Evolutionary conservation across 768 basidiomycete genomes (phyloP).

Genomic region (Hericium coralloides): DNA sequence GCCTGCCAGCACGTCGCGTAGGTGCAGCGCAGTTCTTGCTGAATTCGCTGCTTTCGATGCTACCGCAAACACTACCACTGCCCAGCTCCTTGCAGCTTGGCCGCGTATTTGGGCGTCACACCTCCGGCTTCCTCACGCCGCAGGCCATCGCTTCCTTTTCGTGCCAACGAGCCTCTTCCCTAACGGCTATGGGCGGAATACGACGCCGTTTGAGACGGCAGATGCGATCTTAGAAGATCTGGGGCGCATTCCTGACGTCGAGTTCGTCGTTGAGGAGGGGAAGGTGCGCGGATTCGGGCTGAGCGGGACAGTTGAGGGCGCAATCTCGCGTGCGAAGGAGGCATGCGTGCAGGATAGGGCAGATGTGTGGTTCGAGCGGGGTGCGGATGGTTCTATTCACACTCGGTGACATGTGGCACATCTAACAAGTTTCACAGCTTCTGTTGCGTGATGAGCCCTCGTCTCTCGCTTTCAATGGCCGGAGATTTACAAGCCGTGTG

Average conservation of each 20-base stretch:
- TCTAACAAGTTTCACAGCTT: too few relatives aligned
- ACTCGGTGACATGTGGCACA: too few relatives aligned
- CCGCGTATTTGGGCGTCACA: background rate
- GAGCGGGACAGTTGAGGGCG: background rate
- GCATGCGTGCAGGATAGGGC: background rate
- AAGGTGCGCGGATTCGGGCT: background rate
- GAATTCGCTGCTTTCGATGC: background rate
- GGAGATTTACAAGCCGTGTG: too few relatives aligned
- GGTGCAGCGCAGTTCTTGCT: background rate
- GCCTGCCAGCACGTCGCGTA: background rate
- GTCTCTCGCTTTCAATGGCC: too few relatives aligned
- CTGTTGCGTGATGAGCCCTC: too few relatives aligned
- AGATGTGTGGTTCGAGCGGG: background rate
- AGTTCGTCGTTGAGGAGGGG: background rate
- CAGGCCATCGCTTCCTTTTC: background rate
- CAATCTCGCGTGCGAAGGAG: background rate
- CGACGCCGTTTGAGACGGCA: background rate
- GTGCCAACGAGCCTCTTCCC: background rate
- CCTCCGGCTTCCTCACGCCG: background rate
- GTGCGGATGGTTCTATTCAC: too few relatives aligned
- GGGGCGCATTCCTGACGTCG: background rate
- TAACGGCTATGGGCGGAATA: background rate
- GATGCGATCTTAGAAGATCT: background rate
- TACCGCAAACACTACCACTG: too few relatives aligned
- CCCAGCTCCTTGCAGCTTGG: background rate